Evolutionary conservation across 2,329 filamentous ascomycete species (phyloP).

Genomic region (Lecanicillium sp.): DNA sequence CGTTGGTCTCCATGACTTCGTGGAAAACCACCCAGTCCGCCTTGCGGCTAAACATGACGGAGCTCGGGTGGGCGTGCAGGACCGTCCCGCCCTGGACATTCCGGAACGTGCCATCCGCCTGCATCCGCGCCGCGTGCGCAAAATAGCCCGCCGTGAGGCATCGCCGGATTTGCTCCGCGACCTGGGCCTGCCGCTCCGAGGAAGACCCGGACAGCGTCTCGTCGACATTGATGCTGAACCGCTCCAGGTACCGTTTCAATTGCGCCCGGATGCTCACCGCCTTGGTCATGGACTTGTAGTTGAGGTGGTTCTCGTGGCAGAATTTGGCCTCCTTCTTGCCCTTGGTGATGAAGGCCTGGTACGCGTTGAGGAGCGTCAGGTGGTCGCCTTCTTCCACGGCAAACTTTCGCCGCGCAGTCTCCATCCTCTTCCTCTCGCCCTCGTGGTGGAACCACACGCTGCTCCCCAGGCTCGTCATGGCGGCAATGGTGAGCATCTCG

Average conservation of each 20-base stretch:
- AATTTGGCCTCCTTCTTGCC: conserved; percentile 79
- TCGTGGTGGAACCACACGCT: conserved; percentile 77
- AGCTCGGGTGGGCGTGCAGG: conserved; percentile 84
- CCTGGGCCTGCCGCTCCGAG: conserved; percentile 21
- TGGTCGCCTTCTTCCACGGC: conserved; percentile 92
- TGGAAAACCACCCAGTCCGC: conserved; percentile 96
- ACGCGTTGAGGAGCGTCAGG: conserved; percentile 87
- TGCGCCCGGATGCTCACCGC: conserved; percentile 84
- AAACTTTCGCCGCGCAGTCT: conserved; percentile 71
- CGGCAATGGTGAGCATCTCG: conserved; percentile 85
- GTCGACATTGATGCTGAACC: conserved; percentile 66
- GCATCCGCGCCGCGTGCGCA: conserved; percentile 88
- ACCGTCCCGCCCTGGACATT: conserved; percentile 74
- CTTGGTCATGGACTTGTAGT: conserved; percentile 74
- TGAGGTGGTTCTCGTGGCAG: conserved; percentile 79
- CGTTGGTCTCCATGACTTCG: conserved; percentile 81
- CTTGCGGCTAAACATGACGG: conserved; percentile 92
- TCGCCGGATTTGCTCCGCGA: conserved; percentile 68
- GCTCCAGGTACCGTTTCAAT: conserved; percentile 77
- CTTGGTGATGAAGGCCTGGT: conserved; percentile 75
- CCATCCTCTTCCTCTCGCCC: conserved; percentile 66
- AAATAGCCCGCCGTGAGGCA: conserved; percentile 90
- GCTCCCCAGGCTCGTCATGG: conserved; percentile 84
- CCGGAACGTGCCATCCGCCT: conserved; percentile 81
- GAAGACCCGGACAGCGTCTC: conserved; percentile 45